Conservation (phyloP, 2,329 filamentous ascomycete species). For the Epichloe brachyelytri region DNA sequence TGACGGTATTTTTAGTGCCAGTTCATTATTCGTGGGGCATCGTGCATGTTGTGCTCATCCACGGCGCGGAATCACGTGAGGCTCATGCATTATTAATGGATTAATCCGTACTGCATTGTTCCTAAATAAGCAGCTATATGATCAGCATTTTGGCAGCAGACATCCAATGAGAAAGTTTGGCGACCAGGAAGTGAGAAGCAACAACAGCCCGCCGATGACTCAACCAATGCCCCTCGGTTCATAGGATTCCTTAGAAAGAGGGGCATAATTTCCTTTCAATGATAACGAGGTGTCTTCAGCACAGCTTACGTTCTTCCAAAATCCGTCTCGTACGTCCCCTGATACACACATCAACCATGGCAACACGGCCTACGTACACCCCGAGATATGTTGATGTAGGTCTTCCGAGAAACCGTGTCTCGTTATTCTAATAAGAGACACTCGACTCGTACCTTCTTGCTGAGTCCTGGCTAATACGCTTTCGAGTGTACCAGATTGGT, state of each 20-base stretch:
- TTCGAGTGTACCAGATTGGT: slow-evolving; percentile 47
- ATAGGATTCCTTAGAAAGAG: background rate
- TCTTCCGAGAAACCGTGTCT: background rate
- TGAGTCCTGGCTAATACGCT: background rate
- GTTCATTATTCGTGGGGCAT: background rate
- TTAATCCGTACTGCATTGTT: background rate
- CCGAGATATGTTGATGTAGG: slow-evolving; percentile 50
- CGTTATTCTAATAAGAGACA: background rate
- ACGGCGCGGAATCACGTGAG: slow-evolving; percentile 13
- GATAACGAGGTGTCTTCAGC: background rate
- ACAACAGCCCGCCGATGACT: background rate
- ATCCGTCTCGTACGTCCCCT: background rate
- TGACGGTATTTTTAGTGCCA: background rate
- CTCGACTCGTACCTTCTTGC: too few species aligned
- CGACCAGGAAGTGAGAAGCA: background rate
- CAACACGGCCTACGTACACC: slow-evolving; percentile 15
- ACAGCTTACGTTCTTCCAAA: background rate
- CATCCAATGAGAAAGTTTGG: too few species aligned
- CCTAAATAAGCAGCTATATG: too few species aligned
- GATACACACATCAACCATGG: slow-evolving; percentile 13
- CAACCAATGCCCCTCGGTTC: background rate
- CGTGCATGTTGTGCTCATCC: slow-evolving; percentile 1
- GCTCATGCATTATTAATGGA: slow-evolving; percentile 6
- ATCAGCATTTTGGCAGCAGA: too few species aligned
- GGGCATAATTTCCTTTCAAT: background rate